These are phyloP conservation scores for Tulasnella sp. DNA, from an alignment of 768 basidiomycete species.

Conservation along the genomic window DNA sequence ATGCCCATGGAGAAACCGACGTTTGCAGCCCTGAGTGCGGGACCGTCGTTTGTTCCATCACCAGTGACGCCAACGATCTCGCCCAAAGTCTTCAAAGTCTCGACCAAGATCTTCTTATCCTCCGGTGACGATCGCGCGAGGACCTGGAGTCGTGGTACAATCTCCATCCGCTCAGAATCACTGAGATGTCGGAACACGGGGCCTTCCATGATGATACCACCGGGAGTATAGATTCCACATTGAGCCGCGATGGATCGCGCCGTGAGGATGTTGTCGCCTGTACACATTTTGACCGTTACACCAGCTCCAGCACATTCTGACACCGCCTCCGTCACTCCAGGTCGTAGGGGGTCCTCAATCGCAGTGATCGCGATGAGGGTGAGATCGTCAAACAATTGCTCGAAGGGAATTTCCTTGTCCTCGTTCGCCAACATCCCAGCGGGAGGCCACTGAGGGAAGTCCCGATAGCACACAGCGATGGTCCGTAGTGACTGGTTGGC, in stretches of 20 bases:
- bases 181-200: constrained; percentile 79
- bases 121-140: constrained; percentile 95
- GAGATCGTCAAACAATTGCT: constrained; percentile 56
- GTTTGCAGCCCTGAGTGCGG: constrained; percentile 88
- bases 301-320: constrained; percentile 79
- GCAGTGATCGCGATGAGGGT: constrained; percentile 85
- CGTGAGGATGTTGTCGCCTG: constrained; percentile 92
- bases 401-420: constrained; percentile 56
- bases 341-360: constrained; percentile 92
- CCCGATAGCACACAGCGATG: constrained; percentile 87
- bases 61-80: constrained; percentile 95
- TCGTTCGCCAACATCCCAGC: constrained; percentile 31
- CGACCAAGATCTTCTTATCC: constrained; percentile 90
- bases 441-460: constrained; percentile 83
- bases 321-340: constrained; percentile 83
- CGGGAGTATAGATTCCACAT: constrained; percentile 88
- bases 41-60: constrained; percentile 96
- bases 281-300: constrained; percentile 95
- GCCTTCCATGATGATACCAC: constrained; percentile 97
- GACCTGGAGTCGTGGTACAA: constrained; percentile 89
- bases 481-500: constrained; percentile 93
- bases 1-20: constrained; percentile 98
- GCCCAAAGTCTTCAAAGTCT: constrained; percentile 73
- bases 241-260: constrained; percentile 94
- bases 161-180: constrained; percentile 58